These are phyloP conservation scores for Gaeumannomyces tritici DNA, from an alignment of 2,329 filamentous ascomycete genomes.

Conservation along the genomic window DNA sequence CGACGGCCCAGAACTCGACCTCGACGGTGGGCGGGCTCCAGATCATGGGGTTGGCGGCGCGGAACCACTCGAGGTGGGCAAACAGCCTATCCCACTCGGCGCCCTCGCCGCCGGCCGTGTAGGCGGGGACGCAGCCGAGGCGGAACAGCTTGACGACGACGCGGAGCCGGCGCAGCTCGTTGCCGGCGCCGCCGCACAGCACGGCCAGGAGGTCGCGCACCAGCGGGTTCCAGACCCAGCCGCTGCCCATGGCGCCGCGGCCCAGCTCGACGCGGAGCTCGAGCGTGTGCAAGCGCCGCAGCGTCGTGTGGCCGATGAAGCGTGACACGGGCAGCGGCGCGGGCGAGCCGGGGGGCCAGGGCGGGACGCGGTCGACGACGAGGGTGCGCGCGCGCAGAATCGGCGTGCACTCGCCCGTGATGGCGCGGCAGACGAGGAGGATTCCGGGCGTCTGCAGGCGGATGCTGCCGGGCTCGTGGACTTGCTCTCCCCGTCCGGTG, in stretches of 20 bases:
- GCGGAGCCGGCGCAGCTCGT: slow-evolving; percentile 16
- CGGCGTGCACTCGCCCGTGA: slow-evolving; percentile 21
- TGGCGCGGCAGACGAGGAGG: slow-evolving; percentile 23
- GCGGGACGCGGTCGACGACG: slow-evolving; percentile 24
- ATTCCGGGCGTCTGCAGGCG: slow-evolving; percentile 19
- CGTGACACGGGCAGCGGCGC: slow-evolving; percentile 15
- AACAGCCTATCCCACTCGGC: neutral
- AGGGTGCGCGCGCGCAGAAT: slow-evolving; percentile 16
- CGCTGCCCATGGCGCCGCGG: slow-evolving; percentile 15
- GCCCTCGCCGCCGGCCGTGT: neutral
- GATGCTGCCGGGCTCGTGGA: slow-evolving; percentile 5
- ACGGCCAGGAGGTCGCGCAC: slow-evolving; percentile 16
- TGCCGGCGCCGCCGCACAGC: slow-evolving; percentile 14
- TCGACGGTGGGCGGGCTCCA: neutral
- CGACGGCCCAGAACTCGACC: slow-evolving; percentile 4
- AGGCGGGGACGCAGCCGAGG: neutral
- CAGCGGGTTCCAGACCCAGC: slow-evolving; percentile 16
- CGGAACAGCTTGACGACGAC: slow-evolving; percentile 21
- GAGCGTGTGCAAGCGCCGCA: slow-evolving; percentile 20
- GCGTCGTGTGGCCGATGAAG: slow-evolving; percentile 19
- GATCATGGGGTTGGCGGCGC: neutral
- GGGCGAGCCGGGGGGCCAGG: slow-evolving; percentile 18
- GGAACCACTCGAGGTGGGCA: slow-evolving; percentile 2
- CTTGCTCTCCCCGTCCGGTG: neutral
- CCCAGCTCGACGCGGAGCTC: slow-evolving; percentile 21